Base-by-base conservation (phyloP, 208 protist species). In the Sergeia podlipaevii region DNA sequence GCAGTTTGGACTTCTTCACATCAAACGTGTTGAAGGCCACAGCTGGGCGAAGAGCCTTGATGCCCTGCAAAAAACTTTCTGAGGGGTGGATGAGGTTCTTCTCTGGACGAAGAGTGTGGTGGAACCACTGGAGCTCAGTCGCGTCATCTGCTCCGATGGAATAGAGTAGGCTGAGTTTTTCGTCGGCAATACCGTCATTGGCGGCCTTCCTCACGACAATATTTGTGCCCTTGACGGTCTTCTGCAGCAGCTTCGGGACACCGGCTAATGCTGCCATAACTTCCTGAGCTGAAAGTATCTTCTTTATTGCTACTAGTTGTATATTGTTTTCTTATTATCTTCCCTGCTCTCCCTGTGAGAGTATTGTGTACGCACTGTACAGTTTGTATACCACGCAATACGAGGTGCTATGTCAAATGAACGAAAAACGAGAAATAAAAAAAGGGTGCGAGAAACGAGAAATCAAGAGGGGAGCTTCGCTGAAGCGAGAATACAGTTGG, bases 1-100 rank as follows among this genome's bases (percentile, higher is more conserved):
- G 80, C 34, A 86, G 65, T 54, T 83, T 85, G 17, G 74, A 56
- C 69, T 88, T 89, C 44, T 72, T 65, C 21, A 77, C 23, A 46
- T 93, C 81, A 56, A 88, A 93, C 8, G 85, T 93, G 60, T 83
- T 81, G 42, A 93, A 93, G 13, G 72, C 56, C 21, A 75, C 52
- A 2, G 85, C 81, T 2, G 85, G 85, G 26, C 69, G 78, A 18
- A 93, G 66, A 3, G 55, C 56, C 60, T 89, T 93, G 55, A 93
- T 85, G 46, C 78, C 77, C 10, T 80, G 81, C 32, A 85, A 65
- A 33, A 88, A 93, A 8, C 68, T 66, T 21, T 85, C 76, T 11
- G 81, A 70, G 11, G 85, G 78, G 51, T 89, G 76, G 34, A 80
- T 74, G 53, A 93, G 85, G 67, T 82, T 84, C 34, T 59, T 57